phyloP scores from a whole-genome alignment of 768 basidiomycete genomes.

The Myochromella boudieri region DNA sequence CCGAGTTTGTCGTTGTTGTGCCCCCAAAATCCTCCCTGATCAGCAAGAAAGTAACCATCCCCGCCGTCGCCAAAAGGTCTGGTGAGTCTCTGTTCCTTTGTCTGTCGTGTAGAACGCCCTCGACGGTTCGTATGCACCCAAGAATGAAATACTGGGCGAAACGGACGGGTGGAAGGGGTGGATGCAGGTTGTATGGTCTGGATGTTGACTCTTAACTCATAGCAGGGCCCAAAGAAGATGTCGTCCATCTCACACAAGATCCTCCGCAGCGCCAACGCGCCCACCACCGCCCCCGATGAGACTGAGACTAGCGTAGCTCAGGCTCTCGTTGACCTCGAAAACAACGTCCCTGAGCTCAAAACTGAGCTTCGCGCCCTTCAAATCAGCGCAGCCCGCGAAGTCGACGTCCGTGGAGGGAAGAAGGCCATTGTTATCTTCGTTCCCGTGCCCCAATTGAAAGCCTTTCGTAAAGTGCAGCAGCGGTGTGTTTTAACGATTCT shows the following conservation, averaged over 20 bases:
- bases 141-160: conserved; percentile 21
- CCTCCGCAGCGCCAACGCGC: conserved; percentile 94
- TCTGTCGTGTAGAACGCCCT: conserved; percentile 24
- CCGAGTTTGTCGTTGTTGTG: conserved; percentile 33
- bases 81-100: conserved; percentile 55
- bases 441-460: conserved; percentile 95
- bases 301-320: conserved; percentile 91
- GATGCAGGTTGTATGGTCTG: conserved; percentile 44
- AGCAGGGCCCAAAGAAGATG: conserved; percentile 54
- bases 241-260: conserved; percentile 86
- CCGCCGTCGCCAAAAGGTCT: conserved; percentile 60
- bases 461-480: conserved; percentile 97
- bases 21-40: conserved; percentile 23
- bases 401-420: conserved; percentile 98
- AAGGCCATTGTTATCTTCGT: conserved; percentile 99
- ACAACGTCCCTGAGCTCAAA: conserved; percentile 98
- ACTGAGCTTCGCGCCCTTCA: conserved; percentile 91
- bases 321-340: conserved; percentile 96
- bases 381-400: conserved; percentile 97
- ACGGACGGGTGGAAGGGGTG: conserved; percentile 43
- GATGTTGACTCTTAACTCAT: conserved; percentile 48
- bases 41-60: conserved; percentile 33
- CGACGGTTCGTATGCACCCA: conserved; percentile 22
- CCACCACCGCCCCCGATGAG: conserved; percentile 84
- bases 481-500: conserved; percentile 52